These are phyloP conservation scores for Kodamaea fungicola DNA, from an alignment of 1,139 yeast genomes.

Conservation along the genomic window DNA sequence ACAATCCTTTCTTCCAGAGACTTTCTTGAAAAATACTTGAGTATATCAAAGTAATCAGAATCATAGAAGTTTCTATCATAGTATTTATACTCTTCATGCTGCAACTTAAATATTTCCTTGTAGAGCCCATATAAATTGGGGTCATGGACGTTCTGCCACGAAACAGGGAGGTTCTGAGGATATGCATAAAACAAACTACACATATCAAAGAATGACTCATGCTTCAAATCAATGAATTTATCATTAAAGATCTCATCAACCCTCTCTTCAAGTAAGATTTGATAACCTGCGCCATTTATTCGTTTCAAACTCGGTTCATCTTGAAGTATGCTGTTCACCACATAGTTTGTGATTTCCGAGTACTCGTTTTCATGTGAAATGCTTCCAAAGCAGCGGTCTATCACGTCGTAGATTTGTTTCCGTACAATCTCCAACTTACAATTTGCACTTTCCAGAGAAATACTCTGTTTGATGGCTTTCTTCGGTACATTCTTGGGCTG, in stretches of 20 bases:
- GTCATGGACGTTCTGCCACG: constrained; percentile 2
- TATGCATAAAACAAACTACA: constrained; percentile 7
- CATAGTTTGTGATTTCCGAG: constrained; percentile 12
- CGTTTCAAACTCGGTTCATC: constrained; percentile 6
- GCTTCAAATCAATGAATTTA: constrained; percentile 17
- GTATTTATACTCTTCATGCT: constrained; percentile 8
- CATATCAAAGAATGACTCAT: constrained; percentile 15
- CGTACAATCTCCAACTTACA: not conserved
- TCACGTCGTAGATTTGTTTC: constrained; percentile 3
- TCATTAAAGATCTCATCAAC: constrained; percentile 17
- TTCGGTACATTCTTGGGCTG: not conserved
- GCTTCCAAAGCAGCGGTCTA: constrained; percentile 3
- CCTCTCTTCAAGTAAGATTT: constrained; percentile 10
- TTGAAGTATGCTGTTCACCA: constrained; percentile 16
- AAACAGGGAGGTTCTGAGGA: constrained; percentile 4
- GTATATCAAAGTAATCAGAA: constrained; percentile 9
- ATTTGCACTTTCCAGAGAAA: no score
- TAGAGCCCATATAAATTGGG: constrained; percentile 9
- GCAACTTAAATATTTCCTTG: constrained; percentile 8
- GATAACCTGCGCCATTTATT: constrained; percentile 3
- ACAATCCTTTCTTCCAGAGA: constrained; percentile 7
- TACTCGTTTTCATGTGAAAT: constrained; percentile 4
- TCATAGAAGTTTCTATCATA: constrained; percentile 9
- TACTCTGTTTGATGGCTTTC: not conserved
- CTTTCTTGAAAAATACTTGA: constrained; percentile 7